These are phyloP conservation scores for Yarrowia yakushimensis DNA, from an alignment of 805 yeast species.

Conservation along the genomic window DNA sequence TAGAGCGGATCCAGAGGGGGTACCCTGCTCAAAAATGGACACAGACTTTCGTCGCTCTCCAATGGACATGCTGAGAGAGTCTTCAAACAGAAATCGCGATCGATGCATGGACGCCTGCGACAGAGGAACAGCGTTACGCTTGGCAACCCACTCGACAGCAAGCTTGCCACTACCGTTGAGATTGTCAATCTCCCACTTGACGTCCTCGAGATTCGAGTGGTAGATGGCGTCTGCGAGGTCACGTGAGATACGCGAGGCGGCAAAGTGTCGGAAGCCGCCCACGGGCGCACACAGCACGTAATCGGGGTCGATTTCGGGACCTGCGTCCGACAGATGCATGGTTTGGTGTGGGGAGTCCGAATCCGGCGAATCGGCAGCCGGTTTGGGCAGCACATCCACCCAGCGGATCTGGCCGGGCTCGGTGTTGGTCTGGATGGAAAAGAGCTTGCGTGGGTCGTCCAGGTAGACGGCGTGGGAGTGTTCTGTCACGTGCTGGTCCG, in stretches of 20 bases:
- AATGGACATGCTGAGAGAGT: slow-evolving; percentile 10
- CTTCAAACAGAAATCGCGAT: slow-evolving; percentile 31
- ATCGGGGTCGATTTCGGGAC: slow-evolving; percentile 24
- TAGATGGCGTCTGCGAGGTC: slow-evolving; percentile 25
- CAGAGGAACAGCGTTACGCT: slow-evolving; percentile 34
- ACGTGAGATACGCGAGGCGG: slow-evolving; percentile 28
- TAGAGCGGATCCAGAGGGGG: not conserved
- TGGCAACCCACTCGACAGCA: slow-evolving; percentile 40
- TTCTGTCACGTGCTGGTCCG: slow-evolving; percentile 15
- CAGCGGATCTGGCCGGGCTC: slow-evolving; percentile 43
- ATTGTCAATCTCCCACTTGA: not conserved
- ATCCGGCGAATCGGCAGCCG: too few species aligned
- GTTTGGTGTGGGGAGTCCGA: not conserved
- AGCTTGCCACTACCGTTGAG: slow-evolving; percentile 31
- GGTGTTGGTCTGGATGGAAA: slow-evolving; percentile 37
- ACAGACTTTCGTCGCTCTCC: slow-evolving; percentile 16
- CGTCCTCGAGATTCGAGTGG: slow-evolving; percentile 14
- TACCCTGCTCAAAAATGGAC: not conserved
- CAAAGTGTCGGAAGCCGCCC: slow-evolving; percentile 40
- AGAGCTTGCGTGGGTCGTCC: slow-evolving; percentile 41
- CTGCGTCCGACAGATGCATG: not conserved
- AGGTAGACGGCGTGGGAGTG: slow-evolving; percentile 34
- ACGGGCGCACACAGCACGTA: slow-evolving; percentile 39
- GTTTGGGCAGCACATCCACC: slow-evolving; percentile 27
- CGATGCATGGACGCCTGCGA: slow-evolving; percentile 32